Evolutionary conservation across 768 basidiomycete species (phyloP).

Genomic region (Tylopilus vinaceipallidus): DNA sequence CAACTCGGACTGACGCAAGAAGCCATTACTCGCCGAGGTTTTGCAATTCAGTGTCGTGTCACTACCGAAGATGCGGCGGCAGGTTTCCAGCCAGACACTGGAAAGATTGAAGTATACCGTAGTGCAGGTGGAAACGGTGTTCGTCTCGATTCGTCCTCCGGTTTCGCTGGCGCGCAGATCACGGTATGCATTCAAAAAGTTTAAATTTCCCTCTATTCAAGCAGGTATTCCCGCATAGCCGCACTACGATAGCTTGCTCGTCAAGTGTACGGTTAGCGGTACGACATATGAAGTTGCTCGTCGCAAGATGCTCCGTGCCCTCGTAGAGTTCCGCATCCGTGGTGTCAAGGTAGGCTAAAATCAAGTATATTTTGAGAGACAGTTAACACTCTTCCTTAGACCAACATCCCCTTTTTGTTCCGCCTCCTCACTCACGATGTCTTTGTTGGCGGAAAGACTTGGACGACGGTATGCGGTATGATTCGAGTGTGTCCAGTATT

Average conservation of each 20-base stretch:
- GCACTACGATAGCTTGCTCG: slow-evolving; percentile 96
- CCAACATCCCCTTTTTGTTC: slow-evolving; percentile 99
- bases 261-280: slow-evolving; percentile 94
- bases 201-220: slow-evolving; percentile 4
- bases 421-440: slow-evolving; percentile 94
- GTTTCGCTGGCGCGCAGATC: slow-evolving; percentile 98
- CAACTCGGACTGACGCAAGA: slow-evolving; percentile 96
- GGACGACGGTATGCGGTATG: slow-evolving; percentile 75
- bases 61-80: slow-evolving; percentile 95
- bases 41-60: slow-evolving; percentile 97
- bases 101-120: slow-evolving; percentile 99
- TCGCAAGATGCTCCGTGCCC: slow-evolving; percentile 97
- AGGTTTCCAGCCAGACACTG: slow-evolving; percentile 96
- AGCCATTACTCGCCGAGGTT: slow-evolving; percentile 92
- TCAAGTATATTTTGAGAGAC: background rate
- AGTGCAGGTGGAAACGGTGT: slow-evolving; percentile 99
- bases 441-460: slow-evolving; percentile 95
- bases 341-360: slow-evolving; percentile 76
- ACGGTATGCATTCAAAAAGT: slow-evolving; percentile 55
- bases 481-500: background rate
- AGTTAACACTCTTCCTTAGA: slow-evolving; percentile 44
- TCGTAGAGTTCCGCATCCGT: slow-evolving; percentile 99
- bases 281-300: slow-evolving; percentile 99
- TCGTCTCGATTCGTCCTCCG: slow-evolving; percentile 92
- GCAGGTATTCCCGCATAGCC: slow-evolving; percentile 48